Base-by-base conservation (phyloP, 2,329 filamentous ascomycete species). In the Lachnellula arida region DNA sequence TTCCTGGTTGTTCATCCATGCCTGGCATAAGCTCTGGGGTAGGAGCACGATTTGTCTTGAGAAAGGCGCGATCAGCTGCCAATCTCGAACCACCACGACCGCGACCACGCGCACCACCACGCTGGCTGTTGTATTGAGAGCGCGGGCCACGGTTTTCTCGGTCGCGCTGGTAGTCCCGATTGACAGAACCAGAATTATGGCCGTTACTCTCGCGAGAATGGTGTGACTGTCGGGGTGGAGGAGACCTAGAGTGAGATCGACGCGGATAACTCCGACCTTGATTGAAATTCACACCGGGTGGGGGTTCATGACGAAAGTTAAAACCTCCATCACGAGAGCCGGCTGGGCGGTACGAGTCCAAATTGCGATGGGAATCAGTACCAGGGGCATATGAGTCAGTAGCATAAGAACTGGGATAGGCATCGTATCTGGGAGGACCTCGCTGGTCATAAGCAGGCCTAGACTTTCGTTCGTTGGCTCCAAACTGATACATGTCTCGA, bases 1-100 rank as follows among this genome's bases (percentile, higher is more conserved):
- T 46, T n/a, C 50, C 55, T 46, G 60, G 53, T 19, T 67, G 65
- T 51, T 66, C 68, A 39, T 67, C 65, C 64, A 71, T 70, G 40
- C 68, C 67, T 23, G 64, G 57, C 67, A 71, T 69, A 15, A 70
- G 57, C 37, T 71, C 68, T 49, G 69, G 69, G 5, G 69, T 71
- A 19, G 67, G 68, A n/a, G 58, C 68, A 49, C 69, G 67, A 44
- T 69, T 71, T n/a, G 61, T 62, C 39, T 67, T 64, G 11, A 71
- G 58, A 43, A 71, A 70, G 1, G 63, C 66, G 47, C 69, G 62
- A 53, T 71, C 66, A 15, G 69, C 65, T 39, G 69, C 67, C 47
- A 63, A 49, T 62, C 64, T 61, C 46, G 61, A 63, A 28, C 66
- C 63, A 53, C 67, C 67, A 35, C 63, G 63, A 52, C 63, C 63